These are phyloP conservation scores for Penicillium sp. DNA, from an alignment of 2,329 filamentous ascomycete species.

Conservation along the genomic window DNA sequence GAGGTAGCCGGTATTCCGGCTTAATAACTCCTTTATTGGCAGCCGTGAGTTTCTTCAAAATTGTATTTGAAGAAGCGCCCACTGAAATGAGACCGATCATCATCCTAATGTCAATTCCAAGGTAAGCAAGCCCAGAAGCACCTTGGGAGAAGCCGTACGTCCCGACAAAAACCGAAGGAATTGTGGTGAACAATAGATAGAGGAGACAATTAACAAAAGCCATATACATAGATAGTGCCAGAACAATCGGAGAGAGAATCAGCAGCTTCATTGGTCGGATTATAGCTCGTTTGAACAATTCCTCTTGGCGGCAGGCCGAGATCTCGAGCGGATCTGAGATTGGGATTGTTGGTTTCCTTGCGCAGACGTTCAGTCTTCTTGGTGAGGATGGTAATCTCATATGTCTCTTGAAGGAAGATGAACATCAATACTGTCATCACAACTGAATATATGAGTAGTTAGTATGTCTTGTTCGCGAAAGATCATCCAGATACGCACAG, in stretches of 20 bases:
- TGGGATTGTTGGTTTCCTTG: neutral
- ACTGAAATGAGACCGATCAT: slow-evolving; percentile 13
- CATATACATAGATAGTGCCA: slow-evolving; percentile 50
- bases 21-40: neutral
- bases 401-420: slow-evolving; percentile 47
- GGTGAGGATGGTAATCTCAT: neutral
- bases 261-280: slow-evolving; percentile 39
- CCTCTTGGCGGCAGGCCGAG: neutral
- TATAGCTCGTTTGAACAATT: slow-evolving; percentile 33
- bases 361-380: neutral
- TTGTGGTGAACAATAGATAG: slow-evolving; percentile 53
- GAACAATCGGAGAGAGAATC: slow-evolving; percentile 50
- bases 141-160: slow-evolving; percentile 47
- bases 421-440: slow-evolving; percentile 1
- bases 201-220: slow-evolving; percentile 52
- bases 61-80: neutral
- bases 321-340: slow-evolving; percentile 27
- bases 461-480: too few relatives aligned
- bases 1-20: neutral
- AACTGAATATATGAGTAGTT: neutral
- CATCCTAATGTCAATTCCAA: slow-evolving; percentile 29
- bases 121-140: slow-evolving; percentile 45
- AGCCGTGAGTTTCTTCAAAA: neutral
- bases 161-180: slow-evolving; percentile 47
- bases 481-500: neutral